These are phyloP conservation scores for Pelargonium nanum DNA, from an alignment of 345 rosid genomes.

Conservation along the genomic window DNA sequence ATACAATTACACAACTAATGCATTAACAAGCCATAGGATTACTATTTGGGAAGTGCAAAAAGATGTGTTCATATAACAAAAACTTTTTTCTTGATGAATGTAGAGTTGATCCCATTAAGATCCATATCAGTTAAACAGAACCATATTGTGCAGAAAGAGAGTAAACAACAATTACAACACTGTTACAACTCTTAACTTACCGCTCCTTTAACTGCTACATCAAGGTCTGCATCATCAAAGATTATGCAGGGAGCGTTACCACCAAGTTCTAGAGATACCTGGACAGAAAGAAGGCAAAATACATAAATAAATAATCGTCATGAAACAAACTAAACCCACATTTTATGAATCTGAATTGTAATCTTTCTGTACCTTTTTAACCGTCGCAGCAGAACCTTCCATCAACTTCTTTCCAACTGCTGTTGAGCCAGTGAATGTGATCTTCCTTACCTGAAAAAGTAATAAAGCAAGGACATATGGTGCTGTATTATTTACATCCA, in stretches of 20 bases:
- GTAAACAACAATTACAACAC: neutral
- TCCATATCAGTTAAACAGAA: neutral
- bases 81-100: neutral
- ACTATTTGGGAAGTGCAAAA: too few relatives aligned
- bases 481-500: conserved; percentile 1
- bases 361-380: conserved; percentile 56
- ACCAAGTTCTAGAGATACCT: conserved; percentile 93
- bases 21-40: too few relatives aligned
- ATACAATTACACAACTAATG: too few relatives aligned
- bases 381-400: conserved; percentile 93
- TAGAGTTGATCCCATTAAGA: conserved; percentile 5
- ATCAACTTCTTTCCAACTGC: conserved; percentile 95
- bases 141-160: neutral
- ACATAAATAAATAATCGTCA: neutral
- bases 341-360: conserved; percentile 5
- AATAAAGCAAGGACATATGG: conserved; percentile 2
- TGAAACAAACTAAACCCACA: neutral
- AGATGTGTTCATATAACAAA: too few relatives aligned
- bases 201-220: conserved; percentile 90
- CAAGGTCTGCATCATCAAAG: conserved; percentile 89
- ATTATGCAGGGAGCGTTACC: conserved; percentile 98
- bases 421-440: conserved; percentile 93
- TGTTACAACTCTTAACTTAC: conserved; percentile 33
- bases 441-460: conserved; percentile 68
- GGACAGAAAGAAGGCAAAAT: neutral